These are phyloP conservation scores for Botrytis cinerea DNA, from an alignment of 2,329 filamentous ascomycete species.

Conservation along the genomic window DNA sequence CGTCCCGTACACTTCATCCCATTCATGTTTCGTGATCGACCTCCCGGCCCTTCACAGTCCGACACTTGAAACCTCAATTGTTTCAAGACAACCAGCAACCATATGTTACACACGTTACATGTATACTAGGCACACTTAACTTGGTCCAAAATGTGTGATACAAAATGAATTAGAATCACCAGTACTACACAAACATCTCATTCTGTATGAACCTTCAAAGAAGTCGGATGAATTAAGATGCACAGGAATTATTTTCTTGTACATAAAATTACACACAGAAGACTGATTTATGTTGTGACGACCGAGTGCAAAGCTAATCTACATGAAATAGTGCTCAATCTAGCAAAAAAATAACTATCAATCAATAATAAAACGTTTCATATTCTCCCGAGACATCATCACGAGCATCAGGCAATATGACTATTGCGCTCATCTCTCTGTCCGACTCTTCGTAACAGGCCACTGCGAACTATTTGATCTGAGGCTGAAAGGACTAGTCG, in stretches of 20 bases:
- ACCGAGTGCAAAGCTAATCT: slow-evolving; percentile 4
- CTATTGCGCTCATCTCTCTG: not conserved
- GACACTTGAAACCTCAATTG: not conserved
- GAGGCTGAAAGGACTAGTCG: slow-evolving; percentile 20
- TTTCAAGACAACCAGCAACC: slow-evolving; percentile 1
- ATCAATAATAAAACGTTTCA: slow-evolving; percentile 12
- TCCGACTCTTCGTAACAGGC: not conserved
- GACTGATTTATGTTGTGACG: not conserved
- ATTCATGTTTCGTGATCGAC: not conserved
- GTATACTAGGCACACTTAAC: not conserved
- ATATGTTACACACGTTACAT: not conserved
- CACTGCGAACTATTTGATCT: slow-evolving; percentile 14
- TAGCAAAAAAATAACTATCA: slow-evolving; percentile 7
- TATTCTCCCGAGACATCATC: not conserved
- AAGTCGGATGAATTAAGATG: not conserved
- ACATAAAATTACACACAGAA: not conserved
- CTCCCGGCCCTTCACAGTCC: not conserved
- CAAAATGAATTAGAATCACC: not conserved
- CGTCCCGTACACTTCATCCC: not conserved
- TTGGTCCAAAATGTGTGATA: not conserved
- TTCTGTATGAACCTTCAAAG: not conserved
- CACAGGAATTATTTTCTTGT: not conserved
- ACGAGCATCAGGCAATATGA: not conserved
- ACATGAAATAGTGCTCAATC: slow-evolving; percentile 6
- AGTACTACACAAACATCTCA: not conserved